These are phyloP conservation scores for Blastomyces silverae DNA, from an alignment of 2,329 filamentous ascomycete genomes.

Conservation along the genomic window DNA sequence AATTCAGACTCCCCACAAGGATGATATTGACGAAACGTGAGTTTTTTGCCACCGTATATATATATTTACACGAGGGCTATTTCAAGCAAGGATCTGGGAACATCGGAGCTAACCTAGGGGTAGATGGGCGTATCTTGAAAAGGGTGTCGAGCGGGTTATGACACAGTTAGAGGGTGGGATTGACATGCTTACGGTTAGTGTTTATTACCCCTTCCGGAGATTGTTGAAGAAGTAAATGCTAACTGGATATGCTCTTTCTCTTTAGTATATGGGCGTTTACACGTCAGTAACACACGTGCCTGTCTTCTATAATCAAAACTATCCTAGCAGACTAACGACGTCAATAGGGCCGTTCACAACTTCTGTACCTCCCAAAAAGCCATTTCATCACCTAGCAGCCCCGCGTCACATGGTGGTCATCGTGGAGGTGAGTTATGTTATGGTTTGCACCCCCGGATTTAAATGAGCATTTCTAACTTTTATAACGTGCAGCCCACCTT, in stretches of 20 bases:
- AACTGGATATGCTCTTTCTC: constrained; percentile 16
- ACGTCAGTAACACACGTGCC: constrained; percentile 51
- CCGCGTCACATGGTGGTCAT: constrained; percentile 49
- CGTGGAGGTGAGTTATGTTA: constrained; percentile 56
- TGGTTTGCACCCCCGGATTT: not conserved
- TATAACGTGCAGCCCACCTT: constrained; percentile 64
- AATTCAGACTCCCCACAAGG: constrained; percentile 48
- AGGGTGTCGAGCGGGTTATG: constrained; percentile 90
- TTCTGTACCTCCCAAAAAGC: constrained; percentile 98
- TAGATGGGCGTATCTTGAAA: constrained; percentile 85
- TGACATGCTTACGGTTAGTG: constrained; percentile 74
- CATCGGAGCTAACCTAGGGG: not conserved
- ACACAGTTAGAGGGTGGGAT: constrained; percentile 82
- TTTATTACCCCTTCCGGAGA: constrained; percentile 6
- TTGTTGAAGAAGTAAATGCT: constrained; percentile 18
- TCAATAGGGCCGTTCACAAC: constrained; percentile 77
- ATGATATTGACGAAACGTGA: constrained; percentile 57
- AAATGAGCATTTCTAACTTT: constrained; percentile 19
- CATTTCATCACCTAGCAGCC: constrained; percentile 49
- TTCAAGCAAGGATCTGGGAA: not conserved
- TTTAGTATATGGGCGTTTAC: constrained; percentile 89
- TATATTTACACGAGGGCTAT: not conserved
- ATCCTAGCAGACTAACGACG: not conserved
- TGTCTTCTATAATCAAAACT: constrained; percentile 11
- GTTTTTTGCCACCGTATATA: constrained; percentile 27